Conservation (phyloP, 352 stramenopile genomes). For the Phytophthora idaei region DNA sequence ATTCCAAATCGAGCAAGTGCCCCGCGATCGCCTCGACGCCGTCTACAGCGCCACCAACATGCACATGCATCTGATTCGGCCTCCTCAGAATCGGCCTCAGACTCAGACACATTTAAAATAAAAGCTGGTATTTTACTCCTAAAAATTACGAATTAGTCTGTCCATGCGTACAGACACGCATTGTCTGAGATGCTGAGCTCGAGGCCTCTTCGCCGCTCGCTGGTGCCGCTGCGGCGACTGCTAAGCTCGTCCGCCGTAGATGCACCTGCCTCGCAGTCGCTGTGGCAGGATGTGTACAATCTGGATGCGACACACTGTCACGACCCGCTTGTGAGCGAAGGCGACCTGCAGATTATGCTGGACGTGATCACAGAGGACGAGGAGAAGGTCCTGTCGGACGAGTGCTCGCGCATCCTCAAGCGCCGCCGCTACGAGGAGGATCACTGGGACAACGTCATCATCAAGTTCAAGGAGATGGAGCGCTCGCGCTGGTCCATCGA, state of each 20-base stretch:
- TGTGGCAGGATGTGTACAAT: conserved; percentile 47
- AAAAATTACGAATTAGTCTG: conserved; percentile 7
- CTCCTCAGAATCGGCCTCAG: not conserved
- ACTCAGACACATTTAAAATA: not conserved
- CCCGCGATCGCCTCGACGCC: conserved; percentile 38
- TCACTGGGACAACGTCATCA: conserved; percentile 86
- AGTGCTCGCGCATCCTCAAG: conserved; percentile 66
- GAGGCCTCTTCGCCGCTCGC: conserved; percentile 13
- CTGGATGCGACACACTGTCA: conserved; percentile 65
- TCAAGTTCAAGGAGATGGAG: conserved; percentile 92
- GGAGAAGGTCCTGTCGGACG: conserved; percentile 70
- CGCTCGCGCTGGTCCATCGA: conserved; percentile 80
- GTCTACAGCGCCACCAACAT: conserved; percentile 54
- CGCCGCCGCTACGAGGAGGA: conserved; percentile 80
- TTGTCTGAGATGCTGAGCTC: conserved; percentile 23
- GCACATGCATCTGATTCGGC: conserved; percentile 50
- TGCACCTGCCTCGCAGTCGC: conserved; percentile 3
- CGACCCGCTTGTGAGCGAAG: conserved; percentile 60
- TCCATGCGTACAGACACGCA: conserved; percentile 8
- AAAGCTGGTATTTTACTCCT: conserved; percentile 6
- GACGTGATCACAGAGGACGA: conserved; percentile 81
- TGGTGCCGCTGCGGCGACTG: conserved; percentile 11
- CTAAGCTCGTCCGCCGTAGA: conserved; percentile 6
- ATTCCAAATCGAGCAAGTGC: conserved; percentile 41
- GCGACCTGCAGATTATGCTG: conserved; percentile 67